Evolutionary conservation across 495 filamentous ascomycete species (phyloP).

Genomic region (Tricharina praecox): DNA sequence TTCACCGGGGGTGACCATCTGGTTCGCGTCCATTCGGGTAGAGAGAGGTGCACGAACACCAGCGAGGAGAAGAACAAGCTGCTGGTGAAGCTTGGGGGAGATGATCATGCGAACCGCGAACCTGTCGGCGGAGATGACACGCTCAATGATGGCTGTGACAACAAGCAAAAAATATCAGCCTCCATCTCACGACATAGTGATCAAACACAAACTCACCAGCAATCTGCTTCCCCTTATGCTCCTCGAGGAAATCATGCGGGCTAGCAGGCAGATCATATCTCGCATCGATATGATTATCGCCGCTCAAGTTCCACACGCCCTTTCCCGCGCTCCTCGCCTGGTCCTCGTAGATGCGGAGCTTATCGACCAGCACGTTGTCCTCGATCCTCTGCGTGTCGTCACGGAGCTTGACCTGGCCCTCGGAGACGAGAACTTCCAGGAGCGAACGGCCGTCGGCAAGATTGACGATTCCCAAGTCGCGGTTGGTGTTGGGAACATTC

Average conservation of each 20-base stretch:
- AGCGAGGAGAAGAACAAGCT: constrained; percentile 69
- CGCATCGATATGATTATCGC: constrained; percentile 49
- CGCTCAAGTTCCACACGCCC: constrained; percentile 51
- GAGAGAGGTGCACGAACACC: constrained; percentile 76
- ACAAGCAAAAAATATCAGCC: no score
- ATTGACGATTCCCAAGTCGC: constrained; percentile 69
- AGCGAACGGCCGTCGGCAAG: constrained; percentile 56
- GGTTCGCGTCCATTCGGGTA: constrained; percentile 59
- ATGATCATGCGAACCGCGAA: constrained; percentile 67
- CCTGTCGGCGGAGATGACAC: constrained; percentile 78
- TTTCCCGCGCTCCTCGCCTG: constrained; percentile 58
- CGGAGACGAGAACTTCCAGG: constrained; percentile 61
- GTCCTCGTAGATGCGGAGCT: constrained; percentile 59
- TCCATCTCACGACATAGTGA: background rate
- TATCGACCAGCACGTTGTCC: constrained; percentile 61
- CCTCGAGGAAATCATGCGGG: constrained; percentile 50
- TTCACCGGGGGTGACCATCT: constrained; percentile 66
- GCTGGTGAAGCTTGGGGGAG: constrained; percentile 58
- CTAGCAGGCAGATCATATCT: constrained; percentile 54
- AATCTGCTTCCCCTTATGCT: constrained; percentile 60
- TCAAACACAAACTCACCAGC: constrained; percentile 35
- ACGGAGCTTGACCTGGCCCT: constrained; percentile 78
- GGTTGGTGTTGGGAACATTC: constrained; percentile 51
- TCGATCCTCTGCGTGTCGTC: constrained; percentile 76
- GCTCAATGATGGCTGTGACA: constrained; percentile 51